Base-by-base conservation (phyloP, 2,329 filamentous ascomycete species). In the Colletotrichum sp. region DNA sequence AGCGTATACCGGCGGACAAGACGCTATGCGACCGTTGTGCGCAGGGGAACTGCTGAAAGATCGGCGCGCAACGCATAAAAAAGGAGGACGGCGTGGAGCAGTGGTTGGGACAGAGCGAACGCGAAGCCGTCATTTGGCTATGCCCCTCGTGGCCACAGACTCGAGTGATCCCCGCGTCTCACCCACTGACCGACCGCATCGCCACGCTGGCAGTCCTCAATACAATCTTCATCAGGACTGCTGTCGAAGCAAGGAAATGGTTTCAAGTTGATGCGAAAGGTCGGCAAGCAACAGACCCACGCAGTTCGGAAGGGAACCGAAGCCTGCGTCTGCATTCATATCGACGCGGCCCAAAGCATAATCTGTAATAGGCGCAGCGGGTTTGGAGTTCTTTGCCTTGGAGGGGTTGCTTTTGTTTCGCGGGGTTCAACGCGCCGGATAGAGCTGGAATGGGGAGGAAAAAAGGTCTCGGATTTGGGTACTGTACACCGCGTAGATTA, bases 1-100 rank as follows among this genome's bases (percentile, higher is more conserved):
- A 71, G 55, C 71, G 74, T 18, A 75, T 79, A 65, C 71, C 78
- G 15, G 75, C 76, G 49, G 76, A 71, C 59, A 76, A 79, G 30
- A 78, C 70, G 28, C 72, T 78, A 65, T 79, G 77, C 71, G 62
- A 67, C 30, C 59, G 72, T 26, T 79, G 76, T 66, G 73, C 67
- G 24, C 72, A 76, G 39, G 71, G 72, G 8, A 64, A 72, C 5
- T 77, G 75, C 59, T 76, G 62, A 76, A 7, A 21, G 44, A 16
- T 21, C 10, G 34, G 52, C 8, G 44, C n/a, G 44, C 3, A 8
- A 39, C 15, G 26, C 24, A 60, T 16, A 32, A 64, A 49, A 30
- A 59, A 63, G 10, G 36, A 49, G 26, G 36, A 49, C 36, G 59
- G 28, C 66, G 16, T 34, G 39, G 28, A 55, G 52, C 32, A 44